Evolutionary conservation across 768 basidiomycete genomes (phyloP), one percentile per base, ranked within the genome.

Genomic region (Dioszegia aurantiaca): DNA sequence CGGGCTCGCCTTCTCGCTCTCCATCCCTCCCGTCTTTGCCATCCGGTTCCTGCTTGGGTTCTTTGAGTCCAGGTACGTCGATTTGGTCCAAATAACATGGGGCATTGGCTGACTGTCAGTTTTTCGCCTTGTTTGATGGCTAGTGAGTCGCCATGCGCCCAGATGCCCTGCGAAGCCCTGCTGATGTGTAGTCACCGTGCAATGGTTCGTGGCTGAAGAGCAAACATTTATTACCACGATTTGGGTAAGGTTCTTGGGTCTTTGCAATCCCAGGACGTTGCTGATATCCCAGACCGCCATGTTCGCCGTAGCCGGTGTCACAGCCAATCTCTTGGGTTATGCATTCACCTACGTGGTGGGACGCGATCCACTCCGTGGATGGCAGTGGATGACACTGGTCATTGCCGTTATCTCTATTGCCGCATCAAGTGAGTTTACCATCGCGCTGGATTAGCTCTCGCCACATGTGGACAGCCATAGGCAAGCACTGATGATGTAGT

Each of bases 131-230:
- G 56, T 39, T 44, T 62, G 2, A 27, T 58, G 30, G 46, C 61
- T 30, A 62, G 54, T 56, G 31, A 26, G 60, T 61, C 8, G 6
- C 33, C 33, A 33, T 33, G 14, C 33, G 33, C n/a, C n/a, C n/a
- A 26, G 60, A 57, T 6, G 6, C 33, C 33, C 6, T 33, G 14
- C 33, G 33, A 37, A 19, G 4, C 8, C 17, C 24, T 26, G 33
- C 27, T 43, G 21, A 30, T 41, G 12, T n/a, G 17, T 21, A 46
- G 44, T 64, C 63, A 58, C 63, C 26, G 63, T 61, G 19, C 63
- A 64, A 36, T 64, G 63, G 63, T 64, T 55, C 48, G 48, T 46
- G n/a, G 42, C 31, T 5, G 47, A 44, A 3, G 63, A 64, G 43
- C 63, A 64, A 33, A 49, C 56, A 1, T 53, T 47, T n/a, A 49